Percentiles rank a stretch among this genome's conserved stretches.
These are phyloP conservation scores for Verruconis gallopava DNA, from an alignment of 2,329 filamentous ascomycete genomes.

Conservation along the genomic window DNA sequence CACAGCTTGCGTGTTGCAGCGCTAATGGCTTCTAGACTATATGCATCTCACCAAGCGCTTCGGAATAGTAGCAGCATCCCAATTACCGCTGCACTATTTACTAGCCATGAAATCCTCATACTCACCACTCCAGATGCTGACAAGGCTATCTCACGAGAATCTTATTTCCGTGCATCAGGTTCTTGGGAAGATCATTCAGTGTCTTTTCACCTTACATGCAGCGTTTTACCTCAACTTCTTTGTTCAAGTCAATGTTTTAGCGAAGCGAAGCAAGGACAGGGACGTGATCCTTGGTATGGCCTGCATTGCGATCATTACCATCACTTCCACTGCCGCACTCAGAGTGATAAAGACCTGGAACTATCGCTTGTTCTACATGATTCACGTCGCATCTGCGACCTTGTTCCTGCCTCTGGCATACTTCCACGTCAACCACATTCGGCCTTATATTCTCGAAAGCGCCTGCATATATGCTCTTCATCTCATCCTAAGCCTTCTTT, in stretches of 20 bases:
- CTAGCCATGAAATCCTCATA: constrained; percentile 40
- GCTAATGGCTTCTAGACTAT: constrained; percentile 38
- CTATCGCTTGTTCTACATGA: constrained; percentile 43
- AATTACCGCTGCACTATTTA: constrained; percentile 47
- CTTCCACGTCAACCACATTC: constrained; percentile 43
- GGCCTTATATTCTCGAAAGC: constrained; percentile 39
- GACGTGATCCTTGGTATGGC: constrained; percentile 45
- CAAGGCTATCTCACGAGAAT: constrained; percentile 40
- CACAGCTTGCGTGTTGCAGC: no score
- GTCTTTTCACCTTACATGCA: constrained; percentile 40
- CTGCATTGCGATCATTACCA: constrained; percentile 31
- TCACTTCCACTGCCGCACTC: constrained; percentile 37
- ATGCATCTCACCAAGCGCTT: constrained; percentile 51
- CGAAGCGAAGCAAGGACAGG: constrained; percentile 40
- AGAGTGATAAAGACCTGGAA: constrained; percentile 32
- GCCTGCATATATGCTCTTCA: constrained; percentile 34
- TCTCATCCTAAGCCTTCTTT: constrained; percentile 23
- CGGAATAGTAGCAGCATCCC: constrained; percentile 45
- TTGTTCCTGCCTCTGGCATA: constrained; percentile 37
- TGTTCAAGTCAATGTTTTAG: constrained; percentile 34
- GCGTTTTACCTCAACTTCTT: constrained; percentile 46
- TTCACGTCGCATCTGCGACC: constrained; percentile 40
- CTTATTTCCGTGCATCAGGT: constrained; percentile 46
- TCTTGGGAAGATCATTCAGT: constrained; percentile 40
- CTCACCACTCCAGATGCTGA: constrained; percentile 38